Evolutionary conservation across 192 early-diverging fungal species (phyloP).

Genomic region (Gamsiella multidivaricata): DNA sequence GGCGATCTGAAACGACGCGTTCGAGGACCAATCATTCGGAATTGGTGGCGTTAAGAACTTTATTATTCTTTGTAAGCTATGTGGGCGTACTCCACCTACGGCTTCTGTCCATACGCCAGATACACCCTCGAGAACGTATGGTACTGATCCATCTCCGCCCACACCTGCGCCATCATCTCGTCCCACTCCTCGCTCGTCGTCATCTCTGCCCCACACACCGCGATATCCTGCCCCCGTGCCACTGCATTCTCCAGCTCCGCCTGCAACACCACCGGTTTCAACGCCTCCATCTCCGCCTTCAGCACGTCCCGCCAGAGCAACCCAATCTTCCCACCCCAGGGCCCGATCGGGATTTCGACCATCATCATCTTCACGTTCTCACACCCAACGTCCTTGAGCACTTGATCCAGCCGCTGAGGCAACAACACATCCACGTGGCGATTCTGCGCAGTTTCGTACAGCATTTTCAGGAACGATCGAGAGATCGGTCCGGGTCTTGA

Average conservation of each 20-base stretch:
- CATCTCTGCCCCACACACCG: constrained; percentile 51
- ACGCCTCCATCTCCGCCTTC: constrained; percentile 49
- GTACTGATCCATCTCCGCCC: constrained; percentile 53
- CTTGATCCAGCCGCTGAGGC: constrained; percentile 34
- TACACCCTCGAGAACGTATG: constrained; percentile 43
- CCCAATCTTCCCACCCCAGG: constrained; percentile 51
- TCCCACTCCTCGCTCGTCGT: constrained; percentile 53
- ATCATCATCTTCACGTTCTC: constrained; percentile 54
- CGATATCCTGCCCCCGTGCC: constrained; percentile 36
- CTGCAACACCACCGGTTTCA: constrained; percentile 46
- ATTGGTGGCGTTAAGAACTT: too few relatives aligned
- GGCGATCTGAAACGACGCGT: too few relatives aligned
- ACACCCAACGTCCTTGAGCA: constrained; percentile 37
- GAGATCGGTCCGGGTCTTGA: constrained; percentile 35
- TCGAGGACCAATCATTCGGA: too few relatives aligned
- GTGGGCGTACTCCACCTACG: too few relatives aligned
- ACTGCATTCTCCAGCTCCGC: constrained; percentile 35
- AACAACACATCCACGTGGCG: constrained; percentile 45
- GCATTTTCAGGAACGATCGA: constrained; percentile 37
- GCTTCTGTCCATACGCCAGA: constrained; percentile 44
- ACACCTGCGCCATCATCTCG: constrained; percentile 48
- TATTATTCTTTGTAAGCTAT: too few relatives aligned
- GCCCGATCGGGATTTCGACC: constrained; percentile 53
- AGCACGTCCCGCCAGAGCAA: constrained; percentile 44
- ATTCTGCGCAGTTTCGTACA: constrained; percentile 50